phyloP scores from a whole-genome alignment of 306 rosid genomes.

The Mimosa bimucronata region DNA sequence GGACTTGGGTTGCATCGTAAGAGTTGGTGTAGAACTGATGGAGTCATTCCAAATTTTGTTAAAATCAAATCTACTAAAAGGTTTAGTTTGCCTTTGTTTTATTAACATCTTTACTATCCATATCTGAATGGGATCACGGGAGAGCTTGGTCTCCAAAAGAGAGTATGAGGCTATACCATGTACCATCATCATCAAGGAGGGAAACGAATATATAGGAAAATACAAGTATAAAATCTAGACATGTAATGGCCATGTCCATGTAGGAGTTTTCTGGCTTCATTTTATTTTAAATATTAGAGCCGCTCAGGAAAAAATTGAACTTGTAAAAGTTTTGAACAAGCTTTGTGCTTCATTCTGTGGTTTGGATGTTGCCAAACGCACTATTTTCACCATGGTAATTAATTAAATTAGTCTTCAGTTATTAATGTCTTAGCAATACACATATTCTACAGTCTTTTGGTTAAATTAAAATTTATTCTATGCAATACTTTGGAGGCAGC shows the following conservation, averaged over 20 bases:
- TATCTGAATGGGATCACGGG: not conserved
- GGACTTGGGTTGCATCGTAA: not conserved
- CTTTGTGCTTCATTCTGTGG: not conserved
- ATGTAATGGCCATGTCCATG: not conserved
- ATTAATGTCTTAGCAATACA: not conserved
- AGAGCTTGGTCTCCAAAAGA: slow-evolving; percentile 21
- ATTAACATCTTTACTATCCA: not conserved
- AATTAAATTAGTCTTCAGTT: not conserved
- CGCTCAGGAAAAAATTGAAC: not conserved
- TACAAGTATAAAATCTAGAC: not conserved
- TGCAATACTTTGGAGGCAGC: slow-evolving; percentile 24
- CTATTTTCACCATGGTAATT: not conserved
- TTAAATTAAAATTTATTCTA: not conserved
- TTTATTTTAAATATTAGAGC: not conserved
- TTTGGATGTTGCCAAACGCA: not conserved
- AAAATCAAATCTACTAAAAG: not conserved
- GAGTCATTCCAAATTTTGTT: not conserved
- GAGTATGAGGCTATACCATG: not conserved
- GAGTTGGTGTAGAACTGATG: not conserved
- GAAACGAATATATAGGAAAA: not conserved
- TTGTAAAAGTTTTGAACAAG: not conserved
- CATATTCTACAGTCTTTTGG: not conserved
- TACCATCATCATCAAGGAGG: not conserved
- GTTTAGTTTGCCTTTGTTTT: slow-evolving; percentile 4
- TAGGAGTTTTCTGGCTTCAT: not conserved